Conservation (phyloP, 164 flowering plant genomes). For the Berberis thunbergii region DNA sequence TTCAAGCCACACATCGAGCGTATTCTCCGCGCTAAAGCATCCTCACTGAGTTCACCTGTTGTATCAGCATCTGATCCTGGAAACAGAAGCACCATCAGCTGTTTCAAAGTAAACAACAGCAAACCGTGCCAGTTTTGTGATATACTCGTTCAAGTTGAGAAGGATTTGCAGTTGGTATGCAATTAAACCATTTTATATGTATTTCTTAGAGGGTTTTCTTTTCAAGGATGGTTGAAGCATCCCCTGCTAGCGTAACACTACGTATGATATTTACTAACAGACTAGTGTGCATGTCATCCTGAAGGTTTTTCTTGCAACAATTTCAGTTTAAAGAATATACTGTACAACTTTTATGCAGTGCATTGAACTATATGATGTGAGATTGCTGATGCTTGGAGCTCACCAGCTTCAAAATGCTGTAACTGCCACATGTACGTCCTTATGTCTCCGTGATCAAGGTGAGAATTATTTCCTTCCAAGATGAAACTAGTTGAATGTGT, state of each 20-base stretch:
- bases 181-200: not conserved
- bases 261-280: too few species aligned
- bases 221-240: too few species aligned
- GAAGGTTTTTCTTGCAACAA: not conserved
- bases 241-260: too few species aligned
- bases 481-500: not conserved
- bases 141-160: slow-evolving; percentile 38
- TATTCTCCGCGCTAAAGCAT: slow-evolving; percentile 70
- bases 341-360: slow-evolving; percentile 31
- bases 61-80: slow-evolving; percentile 62
- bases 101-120: slow-evolving; percentile 23
- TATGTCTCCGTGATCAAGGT: slow-evolving; percentile 75
- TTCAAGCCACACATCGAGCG: slow-evolving; percentile 72
- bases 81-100: slow-evolving; percentile 40
- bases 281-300: too few species aligned
- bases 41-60: slow-evolving; percentile 53
- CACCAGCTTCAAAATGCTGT: slow-evolving; percentile 93
- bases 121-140: slow-evolving; percentile 63
- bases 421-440: slow-evolving; percentile 73
- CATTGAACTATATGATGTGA: slow-evolving; percentile 51
- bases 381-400: slow-evolving; percentile 56
- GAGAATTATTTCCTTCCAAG: not conserved
- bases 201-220: too few species aligned
- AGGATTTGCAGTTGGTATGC: slow-evolving; percentile 51
- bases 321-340: not conserved